A percentile compares a stretch with the other conserved stretches of the same genome.
Evolutionary conservation across 345 rosid species (phyloP).

Genomic region (Tarenaya hassleriana): DNA sequence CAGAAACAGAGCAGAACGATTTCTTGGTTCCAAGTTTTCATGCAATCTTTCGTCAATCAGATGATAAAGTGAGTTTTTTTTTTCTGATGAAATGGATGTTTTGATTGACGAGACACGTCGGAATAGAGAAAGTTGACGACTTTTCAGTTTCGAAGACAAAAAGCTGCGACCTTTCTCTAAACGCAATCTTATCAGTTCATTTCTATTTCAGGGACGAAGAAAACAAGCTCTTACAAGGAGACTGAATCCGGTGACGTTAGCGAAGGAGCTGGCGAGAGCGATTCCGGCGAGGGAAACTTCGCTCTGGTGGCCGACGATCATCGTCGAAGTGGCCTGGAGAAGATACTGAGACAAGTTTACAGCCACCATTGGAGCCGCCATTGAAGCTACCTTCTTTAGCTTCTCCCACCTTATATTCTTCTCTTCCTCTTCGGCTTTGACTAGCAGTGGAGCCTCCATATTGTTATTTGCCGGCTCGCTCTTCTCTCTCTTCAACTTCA

Average conservation of each 20-base stretch:
- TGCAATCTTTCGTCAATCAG: not conserved
- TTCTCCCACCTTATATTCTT: conserved; percentile 17
- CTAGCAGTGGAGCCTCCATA: not conserved
- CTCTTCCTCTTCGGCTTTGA: not conserved
- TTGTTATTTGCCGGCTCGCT: too few relatives aligned
- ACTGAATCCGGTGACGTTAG: conserved; percentile 19
- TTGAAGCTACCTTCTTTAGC: conserved; percentile 9
- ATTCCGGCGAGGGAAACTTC: conserved; percentile 19
- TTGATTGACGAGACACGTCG: too few relatives aligned
- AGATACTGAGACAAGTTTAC: conserved; percentile 5
- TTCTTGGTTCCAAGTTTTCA: too few relatives aligned
- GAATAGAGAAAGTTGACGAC: too few relatives aligned
- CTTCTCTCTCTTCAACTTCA: too few relatives aligned
- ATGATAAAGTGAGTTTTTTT: not conserved
- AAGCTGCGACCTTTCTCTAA: too few relatives aligned
- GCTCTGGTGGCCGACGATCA: conserved; percentile 21
- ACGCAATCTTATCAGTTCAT: too few relatives aligned
- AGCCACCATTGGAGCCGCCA: conserved; percentile 15
- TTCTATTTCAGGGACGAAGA: not conserved
- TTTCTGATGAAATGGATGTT: not conserved
- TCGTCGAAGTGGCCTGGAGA: conserved; percentile 14
- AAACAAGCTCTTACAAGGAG: conserved; percentile 5
- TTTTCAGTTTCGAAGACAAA: too few relatives aligned
- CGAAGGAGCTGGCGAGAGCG: conserved; percentile 16
- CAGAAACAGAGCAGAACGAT: too few relatives aligned